These are phyloP conservation scores for Aureobasidium leucospermi DNA, from an alignment of 2,329 filamentous ascomycete genomes.

Conservation along the genomic window DNA sequence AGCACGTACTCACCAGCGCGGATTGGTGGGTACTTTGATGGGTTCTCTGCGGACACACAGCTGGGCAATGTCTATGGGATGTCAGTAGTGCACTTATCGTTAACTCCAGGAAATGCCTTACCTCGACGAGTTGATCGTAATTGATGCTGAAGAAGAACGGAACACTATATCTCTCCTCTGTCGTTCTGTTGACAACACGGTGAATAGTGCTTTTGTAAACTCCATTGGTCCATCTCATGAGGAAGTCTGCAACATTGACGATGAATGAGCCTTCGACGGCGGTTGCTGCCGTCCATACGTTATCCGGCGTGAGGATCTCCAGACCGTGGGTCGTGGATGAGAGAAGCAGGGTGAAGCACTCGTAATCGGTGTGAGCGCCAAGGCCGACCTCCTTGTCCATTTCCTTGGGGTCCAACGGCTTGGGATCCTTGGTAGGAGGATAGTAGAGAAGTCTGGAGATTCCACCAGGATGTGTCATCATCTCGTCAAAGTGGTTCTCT, in stretches of 20 bases:
- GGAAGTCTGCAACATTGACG: slow-evolving; percentile 41
- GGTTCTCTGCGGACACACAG: slow-evolving; percentile 11
- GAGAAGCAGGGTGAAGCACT: slow-evolving; percentile 41
- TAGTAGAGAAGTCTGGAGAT: slow-evolving; percentile 37
- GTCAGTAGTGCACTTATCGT: neutral
- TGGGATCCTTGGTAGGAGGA: slow-evolving; percentile 23
- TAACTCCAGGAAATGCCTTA: slow-evolving; percentile 26
- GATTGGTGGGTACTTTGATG: slow-evolving; percentile 7
- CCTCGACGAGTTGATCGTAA: slow-evolving; percentile 12
- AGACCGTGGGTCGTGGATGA: slow-evolving; percentile 34
- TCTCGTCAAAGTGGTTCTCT: slow-evolving; percentile 35
- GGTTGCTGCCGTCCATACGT: slow-evolving; percentile 36
- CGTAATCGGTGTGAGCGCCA: slow-evolving; percentile 37
- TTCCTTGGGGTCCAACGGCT: slow-evolving; percentile 14
- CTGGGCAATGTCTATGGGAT: slow-evolving; percentile 2
- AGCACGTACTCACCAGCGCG: slow-evolving; percentile 12
- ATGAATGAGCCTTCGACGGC: slow-evolving; percentile 39
- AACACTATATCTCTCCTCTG: slow-evolving; percentile 46
- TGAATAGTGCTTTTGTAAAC: slow-evolving; percentile 49
- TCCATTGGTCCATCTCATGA: slow-evolving; percentile 39
- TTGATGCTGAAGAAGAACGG: slow-evolving; percentile 41
- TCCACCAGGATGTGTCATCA: slow-evolving; percentile 28
- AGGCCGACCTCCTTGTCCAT: slow-evolving; percentile 32
- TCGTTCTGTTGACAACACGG: slow-evolving; percentile 48
- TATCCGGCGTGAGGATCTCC: slow-evolving; percentile 34